Evolutionary conservation across 176 grass and related monocot genomes (phyloP), one percentile per base, ranked within the genome.

Genomic region (Neostapfia colusana): DNA sequence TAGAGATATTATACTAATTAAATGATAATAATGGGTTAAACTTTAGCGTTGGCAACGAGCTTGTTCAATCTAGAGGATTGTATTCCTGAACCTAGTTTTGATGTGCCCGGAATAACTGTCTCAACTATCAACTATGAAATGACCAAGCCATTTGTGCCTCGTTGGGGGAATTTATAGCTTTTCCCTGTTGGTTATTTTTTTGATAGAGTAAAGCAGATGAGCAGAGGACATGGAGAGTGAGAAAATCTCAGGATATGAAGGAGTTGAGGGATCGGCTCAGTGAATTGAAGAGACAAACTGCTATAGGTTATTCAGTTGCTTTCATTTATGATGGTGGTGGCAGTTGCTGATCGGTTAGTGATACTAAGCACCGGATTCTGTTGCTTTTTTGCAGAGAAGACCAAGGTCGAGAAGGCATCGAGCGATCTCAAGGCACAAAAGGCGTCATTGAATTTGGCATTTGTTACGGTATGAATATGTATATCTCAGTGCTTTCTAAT

Each of bases 141-240:
- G 7, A 0, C 34, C 24, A 79, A 27, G 0, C 72, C 18, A 49
- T 77, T 65, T 77, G 43, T 80, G 46, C 39, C 63, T 79, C 1
- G 21, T 62, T 85, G 42, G n/a, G n/a, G 37, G 13, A 54, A 66
- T 79, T 75, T 53, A 20, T 75, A 71, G 28, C 10, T 15, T 67
- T 31, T 2, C 53, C 25, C 24, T 48, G 55, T 11, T 83, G 35
- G 42, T 37, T 83, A 3, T 57, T 53, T 69, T 74, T 74, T 54
- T 48, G 17, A 8, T 79, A 99, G 95, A 92, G 75, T 42, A 92
- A 85, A 84, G 83, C 78, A 34, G 89, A 88, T 77, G 83, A 99
- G 41, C 95, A 92, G 76, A 85, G 66, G 79, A 89, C 73, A 64
- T 95, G 89, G 96, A 92, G 80, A 73, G 61, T 76, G 36, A 72